Evolutionary conservation across 345 rosid species (phyloP).

Genomic region (Salix dunnii): DNA sequence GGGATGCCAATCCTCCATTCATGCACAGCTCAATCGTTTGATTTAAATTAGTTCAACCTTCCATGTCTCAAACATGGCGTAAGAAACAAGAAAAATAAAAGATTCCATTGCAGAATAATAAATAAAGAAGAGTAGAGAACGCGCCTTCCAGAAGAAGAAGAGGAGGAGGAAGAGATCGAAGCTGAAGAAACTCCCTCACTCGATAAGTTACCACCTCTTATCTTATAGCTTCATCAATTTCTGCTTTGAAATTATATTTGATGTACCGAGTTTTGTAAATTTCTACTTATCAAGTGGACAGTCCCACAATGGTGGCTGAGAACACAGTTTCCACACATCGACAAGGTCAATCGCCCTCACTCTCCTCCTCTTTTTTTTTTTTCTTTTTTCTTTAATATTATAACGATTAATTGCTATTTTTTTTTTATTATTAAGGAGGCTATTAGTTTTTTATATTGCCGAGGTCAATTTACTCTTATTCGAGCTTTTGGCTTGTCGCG

Average conservation of each 20-base stretch:
- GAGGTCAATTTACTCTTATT: not conserved
- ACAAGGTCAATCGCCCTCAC: slow-evolving; percentile 42
- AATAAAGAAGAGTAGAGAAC: slow-evolving; percentile 2
- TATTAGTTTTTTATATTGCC: not conserved
- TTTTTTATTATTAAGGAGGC: not conserved
- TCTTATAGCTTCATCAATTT: not conserved
- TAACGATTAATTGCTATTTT: not conserved
- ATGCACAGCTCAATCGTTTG: not conserved
- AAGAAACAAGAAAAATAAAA: not conserved
- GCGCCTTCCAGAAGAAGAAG: not conserved
- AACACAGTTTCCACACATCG: slow-evolving; percentile 79
- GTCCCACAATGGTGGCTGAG: slow-evolving; percentile 86
- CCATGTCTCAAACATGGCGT: not conserved
- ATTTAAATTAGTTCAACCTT: not conserved
- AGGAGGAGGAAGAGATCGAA: slow-evolving; percentile 14
- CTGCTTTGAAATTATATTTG: not conserved
- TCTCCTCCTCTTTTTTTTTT: not conserved
- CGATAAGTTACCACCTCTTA: not conserved
- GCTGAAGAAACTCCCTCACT: slow-evolving; percentile 20
- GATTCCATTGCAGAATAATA: not conserved
- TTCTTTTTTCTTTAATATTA: not conserved
- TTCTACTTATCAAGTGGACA: slow-evolving; percentile 46
- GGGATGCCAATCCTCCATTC: not conserved
- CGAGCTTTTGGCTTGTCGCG: not conserved
- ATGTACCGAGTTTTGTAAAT: not conserved